Evolutionary conservation across 805 yeast species (phyloP).

Genomic region (Debaryomyces tyrocola): DNA sequence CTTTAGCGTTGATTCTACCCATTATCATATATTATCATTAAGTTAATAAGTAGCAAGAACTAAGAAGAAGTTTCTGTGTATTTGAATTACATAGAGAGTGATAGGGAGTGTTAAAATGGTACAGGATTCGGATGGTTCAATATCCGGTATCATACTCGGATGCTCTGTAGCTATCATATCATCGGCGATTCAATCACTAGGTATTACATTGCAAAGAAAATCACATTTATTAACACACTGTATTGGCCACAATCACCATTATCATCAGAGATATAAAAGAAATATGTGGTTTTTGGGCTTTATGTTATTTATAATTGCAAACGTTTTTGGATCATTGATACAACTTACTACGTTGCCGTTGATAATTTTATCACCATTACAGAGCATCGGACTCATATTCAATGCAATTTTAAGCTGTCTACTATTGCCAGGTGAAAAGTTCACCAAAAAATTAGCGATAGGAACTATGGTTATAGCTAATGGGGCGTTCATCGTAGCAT

Average conservation of each 20-base stretch:
- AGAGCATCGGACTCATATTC: slow-evolving; percentile 85
- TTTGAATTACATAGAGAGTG: no score
- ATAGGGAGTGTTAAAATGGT: not conserved
- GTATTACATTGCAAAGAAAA: slow-evolving; percentile 78
- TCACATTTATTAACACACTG: slow-evolving; percentile 50
- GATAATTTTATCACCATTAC: slow-evolving; percentile 76
- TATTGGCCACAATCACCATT: slow-evolving; percentile 27
- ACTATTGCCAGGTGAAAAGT: slow-evolving; percentile 64
- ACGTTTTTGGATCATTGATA: slow-evolving; percentile 75
- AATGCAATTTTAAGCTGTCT: slow-evolving; percentile 71
- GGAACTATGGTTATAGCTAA: slow-evolving; percentile 70
- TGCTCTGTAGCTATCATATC: slow-evolving; percentile 71
- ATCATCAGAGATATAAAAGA: slow-evolving; percentile 40
- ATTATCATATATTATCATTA: not conserved
- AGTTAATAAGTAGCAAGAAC: not conserved
- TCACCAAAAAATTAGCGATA: slow-evolving; percentile 52
- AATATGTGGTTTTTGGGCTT: slow-evolving; percentile 79
- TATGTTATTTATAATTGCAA: slow-evolving; percentile 65
- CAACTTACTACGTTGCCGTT: slow-evolving; percentile 84
- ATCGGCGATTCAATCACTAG: slow-evolving; percentile 77
- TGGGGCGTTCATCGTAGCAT: slow-evolving; percentile 80
- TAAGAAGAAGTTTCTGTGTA: not conserved
- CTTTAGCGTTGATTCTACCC: not conserved
- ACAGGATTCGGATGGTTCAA: not conserved
- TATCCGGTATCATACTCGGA: slow-evolving; percentile 41